Conservation (phyloP, 805 yeast species). For the Saccharomycopsis olivae region DNA sequence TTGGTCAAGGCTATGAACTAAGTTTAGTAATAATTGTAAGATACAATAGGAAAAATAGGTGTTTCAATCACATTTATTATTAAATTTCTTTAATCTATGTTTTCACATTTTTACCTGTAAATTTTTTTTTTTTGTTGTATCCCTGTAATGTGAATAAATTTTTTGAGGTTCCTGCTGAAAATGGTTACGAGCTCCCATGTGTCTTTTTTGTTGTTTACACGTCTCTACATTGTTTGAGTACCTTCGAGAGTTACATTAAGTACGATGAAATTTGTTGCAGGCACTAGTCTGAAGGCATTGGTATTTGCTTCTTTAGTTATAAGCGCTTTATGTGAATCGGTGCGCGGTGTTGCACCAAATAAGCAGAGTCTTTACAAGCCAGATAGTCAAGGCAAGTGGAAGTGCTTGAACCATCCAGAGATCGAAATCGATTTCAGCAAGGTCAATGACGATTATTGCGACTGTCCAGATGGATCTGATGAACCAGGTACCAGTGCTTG, state of each 20-base stretch:
- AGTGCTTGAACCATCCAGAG: conserved; percentile 60
- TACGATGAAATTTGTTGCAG: too few species aligned
- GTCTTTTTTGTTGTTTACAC: too few species aligned
- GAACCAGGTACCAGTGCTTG: conserved; percentile 96
- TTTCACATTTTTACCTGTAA: too few species aligned
- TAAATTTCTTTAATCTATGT: neutral
- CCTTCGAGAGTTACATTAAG: too few species aligned
- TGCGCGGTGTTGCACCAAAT: conserved; percentile 11
- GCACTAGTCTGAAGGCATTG: too few species aligned
- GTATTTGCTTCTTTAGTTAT: too few species aligned
- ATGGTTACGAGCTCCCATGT: too few species aligned
- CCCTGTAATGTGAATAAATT: too few species aligned
- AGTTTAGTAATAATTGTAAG: conserved; percentile 21
- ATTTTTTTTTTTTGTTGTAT: too few species aligned
- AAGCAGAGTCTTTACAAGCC: conserved; percentile 39
- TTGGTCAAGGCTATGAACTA: conserved; percentile 91
- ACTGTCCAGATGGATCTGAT: conserved; percentile 96
- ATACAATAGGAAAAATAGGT: neutral
- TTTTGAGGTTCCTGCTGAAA: too few species aligned
- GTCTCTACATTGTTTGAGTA: too few species aligned
- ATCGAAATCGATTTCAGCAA: conserved; percentile 47
- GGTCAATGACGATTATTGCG: conserved; percentile 85
- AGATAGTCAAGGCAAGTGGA: conserved; percentile 45
- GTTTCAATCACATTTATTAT: neutral
- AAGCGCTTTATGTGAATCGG: too few species aligned